Conservation (phyloP, 164 flowering plant species). For the Annona cherimola region DNA sequence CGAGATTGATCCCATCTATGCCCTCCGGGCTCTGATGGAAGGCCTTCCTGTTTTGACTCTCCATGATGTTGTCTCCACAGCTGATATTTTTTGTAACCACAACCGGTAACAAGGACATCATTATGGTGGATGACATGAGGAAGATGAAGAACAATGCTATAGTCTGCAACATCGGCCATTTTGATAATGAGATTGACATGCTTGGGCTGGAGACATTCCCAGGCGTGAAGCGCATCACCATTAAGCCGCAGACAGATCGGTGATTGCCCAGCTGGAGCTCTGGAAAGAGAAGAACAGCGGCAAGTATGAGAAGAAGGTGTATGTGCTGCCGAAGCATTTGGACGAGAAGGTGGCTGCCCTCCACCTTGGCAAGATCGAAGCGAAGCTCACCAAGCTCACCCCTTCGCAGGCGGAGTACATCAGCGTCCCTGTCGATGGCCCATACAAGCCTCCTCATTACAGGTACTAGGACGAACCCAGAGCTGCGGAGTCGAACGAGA, state of each 20-base stretch:
- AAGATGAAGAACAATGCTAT: conserved; percentile 42
- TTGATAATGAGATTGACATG: conserved; percentile 28
- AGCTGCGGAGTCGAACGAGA: too few relatives aligned
- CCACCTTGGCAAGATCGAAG: conserved; percentile 24
- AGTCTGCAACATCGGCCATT: conserved; percentile 40
- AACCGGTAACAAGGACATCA: conserved; percentile 34
- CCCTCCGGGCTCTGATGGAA: conserved; percentile 37
- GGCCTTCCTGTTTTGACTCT: conserved; percentile 27
- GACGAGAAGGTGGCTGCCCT: conserved; percentile 26
- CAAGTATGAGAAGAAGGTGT: conserved; percentile 27
- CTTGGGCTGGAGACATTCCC: conserved; percentile 20
- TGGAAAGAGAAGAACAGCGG: conserved; percentile 23
- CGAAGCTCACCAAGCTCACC: conserved; percentile 23
- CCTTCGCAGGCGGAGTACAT: conserved; percentile 22
- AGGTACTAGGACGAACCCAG: conserved; percentile 12
- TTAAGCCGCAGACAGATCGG: conserved; percentile 28
- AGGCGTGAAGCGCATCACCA: conserved; percentile 23
- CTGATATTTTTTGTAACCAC: conserved; percentile 27
- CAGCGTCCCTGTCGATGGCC: conserved; percentile 20
- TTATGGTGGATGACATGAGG: conserved; percentile 29
- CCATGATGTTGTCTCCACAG: conserved; percentile 23
- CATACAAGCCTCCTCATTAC: conserved; percentile 25
- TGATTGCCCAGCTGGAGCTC: conserved; percentile 26
- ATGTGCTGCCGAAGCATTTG: conserved; percentile 25
- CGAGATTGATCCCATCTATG: conserved; percentile 35